Evolutionary conservation across 2,329 filamentous ascomycete genomes (phyloP).

Genomic region (Sarocladium strictum): DNA sequence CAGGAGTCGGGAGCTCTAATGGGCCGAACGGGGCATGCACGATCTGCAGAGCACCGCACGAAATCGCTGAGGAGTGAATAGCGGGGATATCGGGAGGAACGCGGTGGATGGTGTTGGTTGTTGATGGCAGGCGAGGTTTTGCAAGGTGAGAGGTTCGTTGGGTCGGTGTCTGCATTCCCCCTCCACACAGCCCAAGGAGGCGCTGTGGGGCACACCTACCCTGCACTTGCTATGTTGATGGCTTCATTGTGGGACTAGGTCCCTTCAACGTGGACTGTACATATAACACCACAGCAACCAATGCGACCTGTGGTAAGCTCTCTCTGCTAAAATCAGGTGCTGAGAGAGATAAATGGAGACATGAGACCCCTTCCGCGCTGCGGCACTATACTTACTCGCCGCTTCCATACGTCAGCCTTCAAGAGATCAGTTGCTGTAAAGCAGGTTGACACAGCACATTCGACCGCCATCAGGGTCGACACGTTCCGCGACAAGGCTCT

Average conservation of each 20-base stretch:
- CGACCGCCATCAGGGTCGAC: constrained; percentile 22
- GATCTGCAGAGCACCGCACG: neutral
- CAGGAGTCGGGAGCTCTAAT: neutral
- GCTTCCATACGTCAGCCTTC: neutral
- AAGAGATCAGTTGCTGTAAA: neutral
- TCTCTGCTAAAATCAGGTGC: no score
- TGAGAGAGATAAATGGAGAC: neutral
- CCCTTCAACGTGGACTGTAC: neutral
- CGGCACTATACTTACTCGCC: neutral
- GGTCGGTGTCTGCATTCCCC: neutral
- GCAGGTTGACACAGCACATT: neutral
- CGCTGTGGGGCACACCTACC: neutral
- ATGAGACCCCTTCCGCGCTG: neutral
- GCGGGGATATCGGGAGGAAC: neutral
- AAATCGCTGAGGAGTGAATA: neutral
- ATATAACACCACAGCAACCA: no score
- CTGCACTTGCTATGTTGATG: neutral
- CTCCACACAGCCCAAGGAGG: neutral
- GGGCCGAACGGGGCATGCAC: neutral
- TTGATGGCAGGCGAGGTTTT: constrained; percentile 3
- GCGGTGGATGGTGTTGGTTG: neutral
- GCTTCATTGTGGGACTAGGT: neutral
- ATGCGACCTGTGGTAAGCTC: no score
- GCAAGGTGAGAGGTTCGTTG: constrained; percentile 1
- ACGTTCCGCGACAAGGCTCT: constrained; percentile 51